A percentile compares a stretch with the other conserved stretches of the same genome.
Evolutionary conservation across 164 flowering plant species (phyloP).

Genomic region (Magnolia officinalis): DNA sequence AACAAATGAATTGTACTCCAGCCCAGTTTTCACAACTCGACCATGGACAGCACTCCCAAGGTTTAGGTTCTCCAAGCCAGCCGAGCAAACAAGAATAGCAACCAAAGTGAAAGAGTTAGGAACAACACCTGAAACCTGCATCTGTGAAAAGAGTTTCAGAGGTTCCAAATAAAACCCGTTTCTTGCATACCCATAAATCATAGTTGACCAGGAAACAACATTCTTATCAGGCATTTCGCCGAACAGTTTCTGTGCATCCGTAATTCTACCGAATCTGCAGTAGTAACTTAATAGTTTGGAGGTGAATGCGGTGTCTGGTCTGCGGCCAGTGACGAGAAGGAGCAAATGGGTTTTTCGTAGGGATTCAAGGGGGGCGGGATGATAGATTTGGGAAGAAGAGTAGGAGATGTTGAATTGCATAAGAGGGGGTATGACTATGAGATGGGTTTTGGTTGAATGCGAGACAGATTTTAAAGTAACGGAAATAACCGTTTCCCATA

Average conservation of each 20-base stretch:
- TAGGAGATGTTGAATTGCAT: neutral
- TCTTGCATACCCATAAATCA: slow-evolving; percentile 32
- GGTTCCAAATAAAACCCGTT: slow-evolving; percentile 23
- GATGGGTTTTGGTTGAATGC: neutral
- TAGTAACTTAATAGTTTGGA: slow-evolving; percentile 15
- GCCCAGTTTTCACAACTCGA: slow-evolving; percentile 23
- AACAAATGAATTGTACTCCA: slow-evolving; percentile 25
- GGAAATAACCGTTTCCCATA: neutral
- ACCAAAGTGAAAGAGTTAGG: slow-evolving; percentile 41
- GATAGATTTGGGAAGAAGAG: slow-evolving; percentile 1
- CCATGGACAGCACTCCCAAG: slow-evolving; percentile 30
- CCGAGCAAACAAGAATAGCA: slow-evolving; percentile 24
- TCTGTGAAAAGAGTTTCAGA: slow-evolving; percentile 23
- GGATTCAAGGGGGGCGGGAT: neutral
- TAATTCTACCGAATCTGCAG: slow-evolving; percentile 16
- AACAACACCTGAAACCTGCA: slow-evolving; percentile 21
- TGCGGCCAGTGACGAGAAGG: neutral
- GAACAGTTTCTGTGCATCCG: slow-evolving; percentile 34
- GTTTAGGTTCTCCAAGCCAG: slow-evolving; percentile 11
- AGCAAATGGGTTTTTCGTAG: neutral
- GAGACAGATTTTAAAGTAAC: neutral
- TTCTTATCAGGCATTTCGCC: slow-evolving; percentile 27
- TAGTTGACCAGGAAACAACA: slow-evolving; percentile 29
- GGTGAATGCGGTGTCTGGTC: neutral
- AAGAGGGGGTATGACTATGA: neutral